Percentiles rank a stretch among this genome's conserved stretches.
Conservation (phyloP, 164 flowering plant species). For the Platanus orientalis region DNA sequence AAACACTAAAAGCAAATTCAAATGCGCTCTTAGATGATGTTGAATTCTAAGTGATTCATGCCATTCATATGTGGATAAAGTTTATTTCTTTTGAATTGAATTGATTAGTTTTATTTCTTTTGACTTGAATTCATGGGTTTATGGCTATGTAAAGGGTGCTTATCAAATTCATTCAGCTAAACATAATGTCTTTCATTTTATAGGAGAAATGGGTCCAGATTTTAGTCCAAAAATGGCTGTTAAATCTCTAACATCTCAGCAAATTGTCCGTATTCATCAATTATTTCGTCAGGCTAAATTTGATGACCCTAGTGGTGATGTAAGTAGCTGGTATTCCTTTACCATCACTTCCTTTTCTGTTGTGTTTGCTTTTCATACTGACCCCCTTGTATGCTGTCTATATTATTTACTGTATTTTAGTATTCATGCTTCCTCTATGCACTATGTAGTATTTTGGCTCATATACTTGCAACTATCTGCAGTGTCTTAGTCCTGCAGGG, state of each 20-base stretch:
- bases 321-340: slow-evolving; percentile 26
- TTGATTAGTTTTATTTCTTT: too few species aligned
- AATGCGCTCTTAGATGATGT: too few species aligned
- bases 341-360: not conserved
- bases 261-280: slow-evolving; percentile 95
- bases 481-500: slow-evolving; percentile 99
- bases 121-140: too few species aligned
- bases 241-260: slow-evolving; percentile 88
- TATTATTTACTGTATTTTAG: not conserved
- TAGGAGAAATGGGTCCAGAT: slow-evolving; percentile 99
- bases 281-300: slow-evolving; percentile 98
- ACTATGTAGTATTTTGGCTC: not conserved
- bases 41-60: too few species aligned
- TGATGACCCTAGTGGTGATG: slow-evolving; percentile 98
- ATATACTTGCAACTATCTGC: slow-evolving; percentile 17
- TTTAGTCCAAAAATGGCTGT: slow-evolving; percentile 77
- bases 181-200: slow-evolving; percentile 14
- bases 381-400: not conserved
- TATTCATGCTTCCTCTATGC: not conserved
- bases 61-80: too few species aligned
- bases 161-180: not conserved
- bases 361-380: not conserved
- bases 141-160: too few species aligned
- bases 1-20: too few species aligned
- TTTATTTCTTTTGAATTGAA: too few species aligned